Conservation (phyloP, 306 rosid species). For the Comarum palustre region DNA sequence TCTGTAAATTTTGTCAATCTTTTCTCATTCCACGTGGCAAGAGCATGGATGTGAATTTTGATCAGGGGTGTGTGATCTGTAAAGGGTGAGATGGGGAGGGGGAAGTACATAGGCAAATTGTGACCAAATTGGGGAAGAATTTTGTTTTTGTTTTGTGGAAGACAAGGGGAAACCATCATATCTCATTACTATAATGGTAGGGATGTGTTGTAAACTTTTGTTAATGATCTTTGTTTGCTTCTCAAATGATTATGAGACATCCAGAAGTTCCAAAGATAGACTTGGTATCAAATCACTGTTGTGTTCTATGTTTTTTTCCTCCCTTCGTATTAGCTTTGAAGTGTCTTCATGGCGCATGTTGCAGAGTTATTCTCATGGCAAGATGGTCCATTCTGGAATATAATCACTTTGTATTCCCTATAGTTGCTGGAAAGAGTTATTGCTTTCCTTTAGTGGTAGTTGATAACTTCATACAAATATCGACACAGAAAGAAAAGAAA, state of each 20-base stretch:
- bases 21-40: slow-evolving; percentile 9
- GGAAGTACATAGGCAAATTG: neutral
- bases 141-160: slow-evolving; percentile 6
- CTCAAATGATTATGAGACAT: slow-evolving; percentile 10
- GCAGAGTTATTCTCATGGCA: neutral
- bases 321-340: neutral
- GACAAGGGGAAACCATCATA: slow-evolving; percentile 9
- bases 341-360: neutral
- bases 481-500: neutral
- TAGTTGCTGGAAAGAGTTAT: neutral
- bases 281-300: neutral
- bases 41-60: slow-evolving; percentile 3
- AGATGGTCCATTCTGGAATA: neutral
- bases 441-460: neutral
- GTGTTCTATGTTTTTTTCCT: neutral
- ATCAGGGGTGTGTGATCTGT: neutral
- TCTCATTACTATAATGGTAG: neutral
- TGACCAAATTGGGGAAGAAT: slow-evolving; percentile 1
- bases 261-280: slow-evolving; percentile 16
- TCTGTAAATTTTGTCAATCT: neutral
- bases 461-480: neutral
- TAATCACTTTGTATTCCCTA: neutral
- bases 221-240: slow-evolving; percentile 20
- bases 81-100: neutral
- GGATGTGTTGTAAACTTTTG: slow-evolving; percentile 21